These are phyloP conservation scores for Clarireedia monteithiana DNA, from an alignment of 2,329 filamentous ascomycete species.

Conservation along the genomic window DNA sequence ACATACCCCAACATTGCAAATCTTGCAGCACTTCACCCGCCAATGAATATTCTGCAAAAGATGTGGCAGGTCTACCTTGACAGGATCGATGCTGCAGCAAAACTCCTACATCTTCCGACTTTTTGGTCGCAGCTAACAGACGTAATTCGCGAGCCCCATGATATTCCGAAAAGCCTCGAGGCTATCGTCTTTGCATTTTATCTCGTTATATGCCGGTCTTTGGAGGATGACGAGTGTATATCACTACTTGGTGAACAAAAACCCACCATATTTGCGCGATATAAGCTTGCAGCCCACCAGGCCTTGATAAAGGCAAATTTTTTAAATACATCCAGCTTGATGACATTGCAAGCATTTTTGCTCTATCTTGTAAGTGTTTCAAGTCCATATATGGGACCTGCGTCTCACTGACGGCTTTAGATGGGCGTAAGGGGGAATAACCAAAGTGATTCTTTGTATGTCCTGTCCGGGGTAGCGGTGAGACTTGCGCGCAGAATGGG, in stretches of 20 bases:
- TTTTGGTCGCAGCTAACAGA: constrained; percentile 3
- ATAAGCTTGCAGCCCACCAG: constrained; percentile 9
- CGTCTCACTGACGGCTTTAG: constrained; percentile 32
- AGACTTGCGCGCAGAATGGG: constrained; percentile 14
- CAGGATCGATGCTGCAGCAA: constrained; percentile 41
- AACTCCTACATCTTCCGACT: constrained; percentile 57
- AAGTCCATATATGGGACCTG: neutral
- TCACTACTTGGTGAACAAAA: constrained; percentile 10
- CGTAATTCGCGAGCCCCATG: neutral
- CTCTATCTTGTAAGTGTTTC: constrained; percentile 11
- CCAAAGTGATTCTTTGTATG: constrained; percentile 4
- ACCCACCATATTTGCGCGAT: constrained; percentile 5
- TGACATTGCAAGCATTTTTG: constrained; percentile 12
- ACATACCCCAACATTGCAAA: neutral
- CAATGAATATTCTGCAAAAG: constrained; percentile 49
- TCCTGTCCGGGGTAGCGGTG: constrained; percentile 11
- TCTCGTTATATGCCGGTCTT: constrained; percentile 3
- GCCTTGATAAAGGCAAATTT: constrained; percentile 13
- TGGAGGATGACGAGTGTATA: constrained; percentile 11
- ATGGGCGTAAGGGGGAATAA: constrained; percentile 28
- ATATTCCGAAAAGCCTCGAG: constrained; percentile 9
- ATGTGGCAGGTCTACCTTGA: constrained; percentile 52
- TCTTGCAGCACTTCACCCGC: constrained; percentile 41
- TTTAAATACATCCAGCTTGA: constrained; percentile 9
- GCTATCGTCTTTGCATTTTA: constrained; percentile 13